Percentiles rank a stretch among this genome's conserved stretches.
These are phyloP conservation scores for Trichoderma lentiforme DNA, from an alignment of 2,329 filamentous ascomycete species.

Conservation along the genomic window DNA sequence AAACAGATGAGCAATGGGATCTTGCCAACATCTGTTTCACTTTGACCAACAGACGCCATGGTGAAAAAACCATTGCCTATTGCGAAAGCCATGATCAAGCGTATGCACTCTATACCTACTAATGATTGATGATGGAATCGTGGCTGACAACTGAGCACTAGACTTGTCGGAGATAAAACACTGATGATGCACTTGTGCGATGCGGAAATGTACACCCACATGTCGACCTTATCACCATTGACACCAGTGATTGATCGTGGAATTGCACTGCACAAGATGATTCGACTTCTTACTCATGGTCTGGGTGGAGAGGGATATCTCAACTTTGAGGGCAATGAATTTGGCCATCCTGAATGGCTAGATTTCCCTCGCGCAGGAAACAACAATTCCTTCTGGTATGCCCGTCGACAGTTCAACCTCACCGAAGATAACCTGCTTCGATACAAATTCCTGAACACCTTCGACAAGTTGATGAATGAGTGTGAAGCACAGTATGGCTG, in stretches of 20 bases:
- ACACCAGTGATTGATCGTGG: slow-evolving; percentile 88
- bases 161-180: slow-evolving; percentile 92
- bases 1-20: slow-evolving; percentile 88
- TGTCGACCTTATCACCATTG: slow-evolving; percentile 81
- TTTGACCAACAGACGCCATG: slow-evolving; percentile 86
- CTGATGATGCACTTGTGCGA: slow-evolving; percentile 98
- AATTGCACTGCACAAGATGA: slow-evolving; percentile 95
- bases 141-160: slow-evolving; percentile 36
- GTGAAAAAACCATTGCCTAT: slow-evolving; percentile 98
- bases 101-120: slow-evolving; percentile 51
- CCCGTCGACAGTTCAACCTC: slow-evolving; percentile 88
- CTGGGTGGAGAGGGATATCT: slow-evolving; percentile 95
- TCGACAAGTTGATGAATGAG: slow-evolving; percentile 87
- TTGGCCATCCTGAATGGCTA: slow-evolving; percentile 97
- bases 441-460: slow-evolving; percentile 89
- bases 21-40: slow-evolving; percentile 82
- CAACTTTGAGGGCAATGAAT: slow-evolving; percentile 98
- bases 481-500: slow-evolving; percentile 87
- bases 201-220: slow-evolving; percentile 95
- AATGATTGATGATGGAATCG: slow-evolving; percentile 12
- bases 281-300: slow-evolving; percentile 84
- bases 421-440: slow-evolving; percentile 81
- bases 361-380: slow-evolving; percentile 96
- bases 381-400: slow-evolving; percentile 90
- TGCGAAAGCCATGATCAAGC: slow-evolving; percentile 97